Evolutionary conservation across 1,139 yeast species (phyloP).

Genomic region (Taphrina sp.): DNA sequence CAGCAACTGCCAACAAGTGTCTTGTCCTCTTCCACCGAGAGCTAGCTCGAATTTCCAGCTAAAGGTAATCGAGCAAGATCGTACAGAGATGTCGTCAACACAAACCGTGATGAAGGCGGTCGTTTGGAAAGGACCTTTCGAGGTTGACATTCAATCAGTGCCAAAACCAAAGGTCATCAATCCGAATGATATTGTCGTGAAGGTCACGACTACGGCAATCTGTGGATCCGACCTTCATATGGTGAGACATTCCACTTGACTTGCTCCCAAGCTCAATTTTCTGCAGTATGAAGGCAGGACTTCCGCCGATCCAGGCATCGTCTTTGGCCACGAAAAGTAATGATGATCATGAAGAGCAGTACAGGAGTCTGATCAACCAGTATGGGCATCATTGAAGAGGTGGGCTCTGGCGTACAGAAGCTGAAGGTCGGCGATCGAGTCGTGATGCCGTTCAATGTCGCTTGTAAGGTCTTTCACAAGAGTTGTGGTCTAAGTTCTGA

Average conservation of each 20-base stretch:
- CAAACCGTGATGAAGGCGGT: conserved; percentile 54
- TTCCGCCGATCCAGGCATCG: conserved; percentile 46
- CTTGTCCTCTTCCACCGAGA: too few relatives aligned
- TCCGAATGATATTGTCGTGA: conserved; percentile 54
- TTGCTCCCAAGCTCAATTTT: too few relatives aligned
- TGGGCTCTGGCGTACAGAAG: conserved; percentile 45
- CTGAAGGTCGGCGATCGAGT: conserved; percentile 52
- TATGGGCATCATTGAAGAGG: conserved; percentile 49
- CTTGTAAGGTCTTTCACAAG: conserved; percentile 46
- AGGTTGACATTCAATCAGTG: conserved; percentile 50
- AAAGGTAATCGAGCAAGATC: too few relatives aligned
- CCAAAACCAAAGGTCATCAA: conserved; percentile 48
- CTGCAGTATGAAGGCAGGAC: conserved; percentile 40
- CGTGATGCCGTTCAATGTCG: conserved; percentile 48
- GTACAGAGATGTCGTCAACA: background rate
- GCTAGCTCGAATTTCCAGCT: too few relatives aligned
- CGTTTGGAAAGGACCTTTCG: conserved; percentile 54
- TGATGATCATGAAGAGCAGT: too few relatives aligned
- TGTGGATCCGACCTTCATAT: conserved; percentile 50
- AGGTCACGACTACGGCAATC: conserved; percentile 50
- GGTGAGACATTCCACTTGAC: too few relatives aligned
- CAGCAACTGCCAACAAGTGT: too few relatives aligned
- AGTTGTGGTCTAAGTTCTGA: background rate
- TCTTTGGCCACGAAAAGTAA: conserved; percentile 56
- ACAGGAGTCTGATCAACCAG: too few relatives aligned